These are phyloP conservation scores for Kondoa subrosea DNA, from an alignment of 768 basidiomycete species.

Conservation along the genomic window DNA sequence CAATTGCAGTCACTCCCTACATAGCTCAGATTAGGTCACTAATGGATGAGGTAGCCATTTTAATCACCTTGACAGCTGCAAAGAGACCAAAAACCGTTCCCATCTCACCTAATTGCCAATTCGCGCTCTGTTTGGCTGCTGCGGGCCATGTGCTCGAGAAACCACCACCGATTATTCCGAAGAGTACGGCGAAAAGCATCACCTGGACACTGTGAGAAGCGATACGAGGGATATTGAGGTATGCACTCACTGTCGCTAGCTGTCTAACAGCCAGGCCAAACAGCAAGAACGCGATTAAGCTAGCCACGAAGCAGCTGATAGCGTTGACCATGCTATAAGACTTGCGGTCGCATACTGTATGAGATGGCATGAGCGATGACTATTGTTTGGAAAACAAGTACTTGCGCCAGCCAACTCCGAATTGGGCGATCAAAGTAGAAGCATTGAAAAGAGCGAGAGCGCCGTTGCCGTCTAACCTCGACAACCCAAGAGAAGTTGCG, in stretches of 20 bases:
- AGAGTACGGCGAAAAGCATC: not conserved
- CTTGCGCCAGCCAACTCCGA: slow-evolving; percentile 2
- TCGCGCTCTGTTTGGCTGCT: not conserved
- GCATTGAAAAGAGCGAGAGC: slow-evolving; percentile 5
- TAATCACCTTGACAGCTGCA: too few species aligned
- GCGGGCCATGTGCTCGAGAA: not conserved
- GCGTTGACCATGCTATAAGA: not conserved
- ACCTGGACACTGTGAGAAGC: not conserved
- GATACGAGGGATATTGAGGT: not conserved
- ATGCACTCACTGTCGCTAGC: not conserved
- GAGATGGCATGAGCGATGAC: too few species aligned
- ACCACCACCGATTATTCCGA: not conserved
- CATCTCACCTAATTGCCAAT: too few species aligned
- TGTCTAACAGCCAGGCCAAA: not conserved
- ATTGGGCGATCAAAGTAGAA: not conserved
- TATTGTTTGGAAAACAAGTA: too few species aligned
- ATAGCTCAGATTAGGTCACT: not conserved
- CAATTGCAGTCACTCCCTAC: not conserved
- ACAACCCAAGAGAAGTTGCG: slow-evolving; percentile 5
- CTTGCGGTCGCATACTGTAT: too few species aligned
- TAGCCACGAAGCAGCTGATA: not conserved
- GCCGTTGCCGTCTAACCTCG: not conserved
- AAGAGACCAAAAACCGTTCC: too few species aligned
- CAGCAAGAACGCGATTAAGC: not conserved
- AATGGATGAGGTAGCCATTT: too few species aligned